Evolutionary conservation across 768 basidiomycete genomes (phyloP).

Genomic region (Boletus sp.): DNA sequence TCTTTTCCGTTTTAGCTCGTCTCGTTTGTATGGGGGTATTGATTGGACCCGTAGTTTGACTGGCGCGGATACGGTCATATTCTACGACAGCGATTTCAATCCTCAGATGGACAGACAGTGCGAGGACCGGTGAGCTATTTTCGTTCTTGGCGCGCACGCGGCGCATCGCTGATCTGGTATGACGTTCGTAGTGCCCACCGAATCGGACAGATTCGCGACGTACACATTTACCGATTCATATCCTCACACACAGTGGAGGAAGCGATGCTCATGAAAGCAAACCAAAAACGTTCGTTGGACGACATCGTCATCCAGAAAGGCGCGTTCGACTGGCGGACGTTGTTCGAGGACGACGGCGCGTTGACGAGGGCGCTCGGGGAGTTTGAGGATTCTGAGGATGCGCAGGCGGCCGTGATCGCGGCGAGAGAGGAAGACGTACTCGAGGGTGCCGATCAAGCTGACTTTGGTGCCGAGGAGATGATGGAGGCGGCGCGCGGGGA

Average conservation of each 20-base stretch:
- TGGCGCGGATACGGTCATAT: constrained; percentile 93
- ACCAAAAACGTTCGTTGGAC: constrained; percentile 92
- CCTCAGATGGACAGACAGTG: constrained; percentile 98
- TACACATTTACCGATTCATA: constrained; percentile 95
- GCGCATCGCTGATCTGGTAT: neutral
- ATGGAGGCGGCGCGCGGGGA: constrained; percentile 27
- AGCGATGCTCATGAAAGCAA: constrained; percentile 95
- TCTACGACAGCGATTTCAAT: constrained; percentile 97
- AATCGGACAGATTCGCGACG: constrained; percentile 96
- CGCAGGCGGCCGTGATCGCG: constrained; percentile 75
- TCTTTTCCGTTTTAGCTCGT: constrained; percentile 15
- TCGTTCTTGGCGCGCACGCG: neutral
- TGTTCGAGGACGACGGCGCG: constrained; percentile 64
- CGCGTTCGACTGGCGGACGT: constrained; percentile 90
- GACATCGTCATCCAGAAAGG: constrained; percentile 91
- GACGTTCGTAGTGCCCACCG: constrained; percentile 73
- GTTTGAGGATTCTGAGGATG: constrained; percentile 88
- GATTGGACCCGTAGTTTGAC: constrained; percentile 51
- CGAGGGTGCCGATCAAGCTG: constrained; percentile 77
- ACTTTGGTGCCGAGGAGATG: constrained; percentile 59
- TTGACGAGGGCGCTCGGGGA: constrained; percentile 76
- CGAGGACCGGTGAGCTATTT: constrained; percentile 71
- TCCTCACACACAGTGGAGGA: constrained; percentile 91
- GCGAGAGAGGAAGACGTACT: constrained; percentile 67
- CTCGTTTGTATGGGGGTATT: constrained; percentile 16